Evolutionary conservation across 768 basidiomycete genomes (phyloP).

Genomic region (Xerocomus potaroensis): DNA sequence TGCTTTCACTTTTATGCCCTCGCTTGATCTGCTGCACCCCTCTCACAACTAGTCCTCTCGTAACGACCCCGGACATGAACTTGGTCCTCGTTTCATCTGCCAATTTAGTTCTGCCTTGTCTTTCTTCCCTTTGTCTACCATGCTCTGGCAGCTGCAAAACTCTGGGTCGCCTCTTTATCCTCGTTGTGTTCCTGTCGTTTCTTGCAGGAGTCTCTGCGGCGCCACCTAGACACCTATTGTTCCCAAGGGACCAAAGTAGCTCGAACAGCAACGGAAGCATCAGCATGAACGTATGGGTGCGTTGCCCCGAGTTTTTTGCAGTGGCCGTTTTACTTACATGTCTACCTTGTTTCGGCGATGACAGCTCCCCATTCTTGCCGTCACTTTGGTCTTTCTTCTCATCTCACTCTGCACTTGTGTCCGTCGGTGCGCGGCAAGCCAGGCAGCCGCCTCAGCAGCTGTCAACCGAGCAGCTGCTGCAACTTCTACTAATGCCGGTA

Average conservation of each 20-base stretch:
- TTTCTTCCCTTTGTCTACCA: background rate
- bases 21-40: background rate
- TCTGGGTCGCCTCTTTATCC: slow-evolving; percentile 1
- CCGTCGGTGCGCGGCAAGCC: slow-evolving; percentile 14
- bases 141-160: slow-evolving; percentile 8
- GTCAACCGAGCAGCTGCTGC: background rate
- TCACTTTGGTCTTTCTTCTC: slow-evolving; percentile 19
- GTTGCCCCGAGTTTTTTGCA: slow-evolving; percentile 1
- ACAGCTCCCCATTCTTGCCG: slow-evolving; percentile 27
- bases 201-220: slow-evolving; percentile 5
- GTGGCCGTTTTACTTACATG: background rate
- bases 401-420: slow-evolving; percentile 20
- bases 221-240: slow-evolving; percentile 4
- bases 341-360: too few relatives aligned
- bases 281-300: slow-evolving; percentile 24
- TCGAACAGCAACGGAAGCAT: slow-evolving; percentile 4
- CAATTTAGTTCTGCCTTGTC: background rate
- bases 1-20: background rate
- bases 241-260: background rate
- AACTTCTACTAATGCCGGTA: slow-evolving; percentile 9
- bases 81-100: background rate
- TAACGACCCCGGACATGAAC: slow-evolving; percentile 1
- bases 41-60: background rate
- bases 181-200: slow-evolving; percentile 1
- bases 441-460: background rate